Base-by-base conservation (phyloP, 2,329 filamentous ascomycete genomes). In the Botryosphaeria dothidea region DNA sequence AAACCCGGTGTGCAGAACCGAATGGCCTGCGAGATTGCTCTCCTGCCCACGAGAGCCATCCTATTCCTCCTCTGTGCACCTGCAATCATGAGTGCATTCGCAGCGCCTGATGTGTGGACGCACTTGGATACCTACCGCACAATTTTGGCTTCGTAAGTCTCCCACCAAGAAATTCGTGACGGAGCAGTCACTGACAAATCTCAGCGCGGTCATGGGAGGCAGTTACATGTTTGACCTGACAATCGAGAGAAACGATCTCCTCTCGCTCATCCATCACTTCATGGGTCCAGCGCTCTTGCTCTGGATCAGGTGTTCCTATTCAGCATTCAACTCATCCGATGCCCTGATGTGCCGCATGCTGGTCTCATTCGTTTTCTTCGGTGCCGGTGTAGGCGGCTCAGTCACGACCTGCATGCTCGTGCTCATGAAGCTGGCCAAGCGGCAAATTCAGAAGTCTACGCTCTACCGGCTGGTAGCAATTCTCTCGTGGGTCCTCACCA, bases 191-290 rank as follows among this genome's bases (percentile, higher is more conserved):
- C 51, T 56, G 31, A 56, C 34, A 25, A 2, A 13, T 15, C 4
- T 15, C 36, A 57, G 52, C 4, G 52, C 52, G 2, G 27, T 57
- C 9, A 57, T 57, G 52, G 52, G 52, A 25, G 52, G 52, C 19
- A 57, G 52, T 34, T 57, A 57, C 52, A 57, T 57, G 52, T 57
- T 57, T 31, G 52, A 57, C 52, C 52, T 57, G 11, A 57, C 52
- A 4, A 57, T 57, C 15, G 34, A 41, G 17, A 23, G 52, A 8
- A 57, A 57, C 17, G 52, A 57, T 34, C 21, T 41, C 3, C 52
- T 43, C 21, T 57, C 52, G 0, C 52, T 57, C 3, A 43, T 57
- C 36, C 52, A 57, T 23, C 52, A 57, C 23, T 57, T 57, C 52
- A 43, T 43, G 52, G 52, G 52, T 6, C 52, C 52, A 6, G 52